Base-by-base conservation (phyloP, 768 basidiomycete genomes). In the Boletellus emodensis region DNA sequence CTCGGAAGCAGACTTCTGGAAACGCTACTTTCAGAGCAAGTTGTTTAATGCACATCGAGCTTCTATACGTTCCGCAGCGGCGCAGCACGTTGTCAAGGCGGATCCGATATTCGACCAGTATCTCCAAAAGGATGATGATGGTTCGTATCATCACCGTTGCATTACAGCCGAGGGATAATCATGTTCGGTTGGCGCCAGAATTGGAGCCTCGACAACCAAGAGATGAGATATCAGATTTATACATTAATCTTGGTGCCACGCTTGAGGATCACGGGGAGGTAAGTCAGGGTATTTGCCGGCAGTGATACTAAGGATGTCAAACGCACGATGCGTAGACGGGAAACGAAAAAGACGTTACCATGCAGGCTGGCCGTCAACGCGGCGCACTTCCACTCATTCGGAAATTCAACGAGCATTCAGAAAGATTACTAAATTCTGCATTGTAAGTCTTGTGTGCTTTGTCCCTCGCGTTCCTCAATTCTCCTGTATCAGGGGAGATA, bases 351-450 rank as follows among this genome's bases (percentile, higher is more conserved):
- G 96, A 99, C 60, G 64, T 90, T 20, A 98, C 96, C 1, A 99
- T 98, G 96, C 91, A 91, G 65, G 84, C 95, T 13, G 96, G 96
- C 14, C 80, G 86, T 61, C 89, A 96, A 66, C 79, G 84, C 44
- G 87, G 85, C 33, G 88, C 90, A 12, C 70, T 99, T 20, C 96
- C 96, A 0, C 77, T 98, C 41, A 98, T 99, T 56, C 80, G 95
- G 43, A 90, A 94, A 64, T 98, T 99, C 71, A 99, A 98, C 61
- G 93, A 97, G 62, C 96, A 99, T 67, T 96, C 93, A 1, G 92
- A 95, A 58, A 73, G 93, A 57, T 72, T 97, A 10, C 72, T 98
- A 13, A 85, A 87, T 51, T 84, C 90, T 38, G 85, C 88, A 5
- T 61, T 91, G 89, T 88, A 61, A 58, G 74, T 63, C n/a, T 8